phyloP scores from a whole-genome alignment of 345 rosid species.

The Hibiscus mutabilis region DNA sequence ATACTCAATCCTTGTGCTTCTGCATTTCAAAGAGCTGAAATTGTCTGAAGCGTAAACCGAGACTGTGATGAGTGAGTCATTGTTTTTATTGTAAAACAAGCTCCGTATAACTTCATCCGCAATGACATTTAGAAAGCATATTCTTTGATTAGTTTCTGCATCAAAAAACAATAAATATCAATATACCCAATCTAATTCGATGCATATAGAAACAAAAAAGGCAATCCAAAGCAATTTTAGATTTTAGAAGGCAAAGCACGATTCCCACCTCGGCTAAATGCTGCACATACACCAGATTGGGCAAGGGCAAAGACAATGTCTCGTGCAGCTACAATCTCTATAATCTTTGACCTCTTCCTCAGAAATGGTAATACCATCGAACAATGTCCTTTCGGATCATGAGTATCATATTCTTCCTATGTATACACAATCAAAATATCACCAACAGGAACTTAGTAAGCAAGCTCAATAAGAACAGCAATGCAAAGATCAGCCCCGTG shows the following conservation, averaged over 20 bases:
- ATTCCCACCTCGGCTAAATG: conserved; percentile 76
- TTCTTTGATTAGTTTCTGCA: conserved; percentile 60
- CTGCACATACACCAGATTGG: conserved; percentile 89
- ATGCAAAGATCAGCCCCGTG: not conserved
- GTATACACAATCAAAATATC: not conserved
- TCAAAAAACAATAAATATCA: not conserved
- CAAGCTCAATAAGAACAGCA: not conserved
- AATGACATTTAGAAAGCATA: conserved; percentile 56
- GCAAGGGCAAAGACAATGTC: conserved; percentile 97
- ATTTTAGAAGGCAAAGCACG: not conserved
- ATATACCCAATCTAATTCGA: not conserved
- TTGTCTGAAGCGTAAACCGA: conserved; percentile 59
- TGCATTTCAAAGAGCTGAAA: conserved; percentile 63
- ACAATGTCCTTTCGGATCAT: conserved; percentile 84
- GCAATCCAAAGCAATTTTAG: not conserved
- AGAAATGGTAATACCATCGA: conserved; percentile 74
- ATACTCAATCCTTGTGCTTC: conserved; percentile 60
- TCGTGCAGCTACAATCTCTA: conserved; percentile 92
- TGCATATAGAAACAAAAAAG: not conserved
- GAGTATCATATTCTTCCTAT: conserved; percentile 94
- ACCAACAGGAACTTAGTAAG: not conserved
- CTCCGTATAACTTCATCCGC: conserved; percentile 62
- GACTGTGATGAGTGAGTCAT: conserved; percentile 62
- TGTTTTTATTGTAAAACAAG: conserved; percentile 63
- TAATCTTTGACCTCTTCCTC: conserved; percentile 83